A percentile compares a stretch with the other conserved stretches of the same genome.
Conservation (phyloP, 805 yeast species). For the Zygoascus biomembranicola region DNA sequence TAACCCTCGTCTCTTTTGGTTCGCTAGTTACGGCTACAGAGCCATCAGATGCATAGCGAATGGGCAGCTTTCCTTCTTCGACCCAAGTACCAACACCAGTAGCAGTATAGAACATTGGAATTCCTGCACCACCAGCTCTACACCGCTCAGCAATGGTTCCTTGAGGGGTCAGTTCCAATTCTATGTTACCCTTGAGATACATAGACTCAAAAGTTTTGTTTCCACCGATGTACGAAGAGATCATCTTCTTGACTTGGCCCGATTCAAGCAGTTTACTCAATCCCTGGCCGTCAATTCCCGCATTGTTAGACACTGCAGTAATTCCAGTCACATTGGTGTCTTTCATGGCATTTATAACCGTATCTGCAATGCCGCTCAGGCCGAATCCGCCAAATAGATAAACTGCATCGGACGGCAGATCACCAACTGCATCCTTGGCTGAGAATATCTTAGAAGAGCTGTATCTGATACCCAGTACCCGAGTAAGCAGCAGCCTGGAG, state of each 20-base stretch:
- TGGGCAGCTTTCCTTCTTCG: conserved; percentile 36
- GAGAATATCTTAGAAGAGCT: not conserved
- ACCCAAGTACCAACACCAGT: conserved; percentile 43
- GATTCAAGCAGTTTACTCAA: conserved; percentile 32
- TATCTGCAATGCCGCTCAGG: conserved; percentile 36
- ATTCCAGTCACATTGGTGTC: conserved; percentile 27
- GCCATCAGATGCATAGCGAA: conserved; percentile 30
- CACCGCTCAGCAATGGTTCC: conserved; percentile 38
- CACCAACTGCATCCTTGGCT: conserved; percentile 10
- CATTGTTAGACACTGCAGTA: conserved; percentile 39
- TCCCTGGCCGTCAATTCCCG: conserved; percentile 36
- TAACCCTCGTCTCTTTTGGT: conserved; percentile 33
- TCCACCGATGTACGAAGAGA: conserved; percentile 36
- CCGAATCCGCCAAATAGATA: conserved; percentile 39
- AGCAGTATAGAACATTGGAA: conserved; percentile 38
- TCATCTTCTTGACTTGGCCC: conserved; percentile 37
- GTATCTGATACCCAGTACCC: not conserved
- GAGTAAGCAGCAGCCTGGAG: not conserved
- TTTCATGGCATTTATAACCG: conserved; percentile 31
- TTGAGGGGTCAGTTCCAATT: conserved; percentile 37
- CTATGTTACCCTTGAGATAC: conserved; percentile 34
- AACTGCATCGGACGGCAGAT: conserved; percentile 25
- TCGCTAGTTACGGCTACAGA: conserved; percentile 28
- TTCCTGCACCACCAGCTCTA: conserved; percentile 40
- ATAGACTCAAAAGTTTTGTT: conserved; percentile 34